These are phyloP conservation scores for Phytophthora quininea DNA, from an alignment of 352 stramenopile genomes.

Conservation along the genomic window DNA sequence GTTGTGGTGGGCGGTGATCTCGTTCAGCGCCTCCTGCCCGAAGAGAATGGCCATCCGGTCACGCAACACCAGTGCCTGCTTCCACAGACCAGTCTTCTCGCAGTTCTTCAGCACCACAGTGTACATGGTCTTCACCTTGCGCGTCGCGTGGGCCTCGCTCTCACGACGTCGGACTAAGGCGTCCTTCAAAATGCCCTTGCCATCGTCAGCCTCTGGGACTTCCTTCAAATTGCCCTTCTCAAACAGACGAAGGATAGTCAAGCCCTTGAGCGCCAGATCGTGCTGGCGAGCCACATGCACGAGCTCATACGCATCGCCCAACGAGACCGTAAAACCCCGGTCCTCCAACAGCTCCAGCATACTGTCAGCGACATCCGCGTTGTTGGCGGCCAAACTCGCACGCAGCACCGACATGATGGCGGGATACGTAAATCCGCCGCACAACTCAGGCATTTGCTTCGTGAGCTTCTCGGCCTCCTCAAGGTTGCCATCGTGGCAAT, in stretches of 20 bases:
- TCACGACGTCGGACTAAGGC: conserved; percentile 24
- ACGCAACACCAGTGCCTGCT: conserved; percentile 58
- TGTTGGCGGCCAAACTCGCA: conserved; percentile 29
- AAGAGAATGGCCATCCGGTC: conserved; percentile 51
- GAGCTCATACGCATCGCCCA: conserved; percentile 57
- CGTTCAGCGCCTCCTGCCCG: conserved; percentile 37
- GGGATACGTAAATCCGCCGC: conserved; percentile 50
- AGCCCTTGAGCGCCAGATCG: conserved; percentile 36
- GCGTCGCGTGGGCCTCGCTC: conserved; percentile 37
- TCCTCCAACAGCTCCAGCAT: conserved; percentile 50
- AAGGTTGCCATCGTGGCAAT: conserved; percentile 38
- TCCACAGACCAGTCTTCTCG: conserved; percentile 64
- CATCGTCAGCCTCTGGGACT: conserved; percentile 30
- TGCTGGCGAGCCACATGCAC: conserved; percentile 58
- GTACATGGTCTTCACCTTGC: conserved; percentile 66
- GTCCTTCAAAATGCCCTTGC: conserved; percentile 33
- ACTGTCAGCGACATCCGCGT: conserved; percentile 32
- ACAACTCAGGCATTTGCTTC: conserved; percentile 45
- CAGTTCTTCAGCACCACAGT: conserved; percentile 49
- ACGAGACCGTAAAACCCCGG: conserved; percentile 40
- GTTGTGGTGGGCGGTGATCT: conserved; percentile 24
- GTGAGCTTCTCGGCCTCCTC: conserved; percentile 46
- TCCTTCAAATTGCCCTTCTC: conserved; percentile 49
- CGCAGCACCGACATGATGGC: conserved; percentile 50
- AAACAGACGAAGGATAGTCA: conserved; percentile 60